phyloP scores from a whole-genome alignment of 306 rosid species.

The Gastrolobium bilobum region DNA sequence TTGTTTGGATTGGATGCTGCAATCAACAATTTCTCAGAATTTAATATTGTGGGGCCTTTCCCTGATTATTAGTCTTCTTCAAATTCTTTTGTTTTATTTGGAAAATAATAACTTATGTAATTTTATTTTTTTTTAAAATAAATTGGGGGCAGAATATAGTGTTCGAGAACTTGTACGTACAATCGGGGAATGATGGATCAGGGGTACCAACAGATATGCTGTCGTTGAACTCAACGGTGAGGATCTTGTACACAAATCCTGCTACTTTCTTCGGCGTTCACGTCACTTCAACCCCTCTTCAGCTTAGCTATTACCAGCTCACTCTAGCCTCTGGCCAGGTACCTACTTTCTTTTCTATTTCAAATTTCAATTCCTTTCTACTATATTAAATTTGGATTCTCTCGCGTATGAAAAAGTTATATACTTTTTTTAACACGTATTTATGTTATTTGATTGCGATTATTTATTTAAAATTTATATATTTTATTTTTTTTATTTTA shows the following conservation, averaged over 20 bases:
- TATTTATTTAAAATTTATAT: no score
- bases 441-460: no score
- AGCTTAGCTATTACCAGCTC: slow-evolving; percentile 76
- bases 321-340: slow-evolving; percentile 86
- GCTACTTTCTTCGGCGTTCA: slow-evolving; percentile 92
- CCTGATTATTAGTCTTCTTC: not conserved
- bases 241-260: slow-evolving; percentile 72
- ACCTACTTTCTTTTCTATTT: not conserved
- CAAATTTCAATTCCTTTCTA: no score
- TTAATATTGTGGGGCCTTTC: slow-evolving; percentile 9
- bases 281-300: slow-evolving; percentile 78
- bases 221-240: slow-evolving; percentile 87
- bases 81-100: not conserved
- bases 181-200: slow-evolving; percentile 77
- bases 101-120: not conserved
- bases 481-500: no score
- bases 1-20: not conserved
- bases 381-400: no score
- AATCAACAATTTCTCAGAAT: not conserved
- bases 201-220: slow-evolving; percentile 92
- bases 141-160: slow-evolving; percentile 62
- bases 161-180: slow-evolving; percentile 75
- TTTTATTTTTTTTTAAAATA: not conserved
- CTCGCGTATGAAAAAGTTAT: no score
- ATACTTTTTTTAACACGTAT: no score